phyloP scores from a whole-genome alignment of 208 protist species.

The Porcisia hertigi region DNA sequence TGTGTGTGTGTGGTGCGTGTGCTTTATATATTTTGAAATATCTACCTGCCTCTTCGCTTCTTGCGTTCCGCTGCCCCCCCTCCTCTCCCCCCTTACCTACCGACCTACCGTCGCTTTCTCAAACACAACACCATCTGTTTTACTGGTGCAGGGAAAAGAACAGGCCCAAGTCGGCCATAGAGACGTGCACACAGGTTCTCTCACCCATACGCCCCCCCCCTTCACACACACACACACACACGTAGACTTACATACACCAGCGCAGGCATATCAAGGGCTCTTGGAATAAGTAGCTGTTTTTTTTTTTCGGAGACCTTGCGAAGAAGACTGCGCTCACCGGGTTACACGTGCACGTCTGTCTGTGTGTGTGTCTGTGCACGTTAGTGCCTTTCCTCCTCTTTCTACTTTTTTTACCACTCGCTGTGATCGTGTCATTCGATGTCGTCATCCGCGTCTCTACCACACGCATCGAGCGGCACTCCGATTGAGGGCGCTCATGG shows the following conservation, averaged over 20 bases:
- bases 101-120: background rate
- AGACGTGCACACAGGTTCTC: background rate
- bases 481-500: background rate
- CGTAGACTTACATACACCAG: background rate
- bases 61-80: background rate
- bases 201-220: background rate
- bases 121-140: background rate
- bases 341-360: background rate
- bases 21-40: background rate
- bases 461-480: background rate
- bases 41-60: background rate
- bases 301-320: background rate
- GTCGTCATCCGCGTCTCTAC: constrained; percentile 15
- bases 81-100: too few species aligned
- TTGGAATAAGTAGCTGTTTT: background rate
- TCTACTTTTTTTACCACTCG: background rate
- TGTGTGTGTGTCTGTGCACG: background rate
- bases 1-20: background rate
- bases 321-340: background rate
- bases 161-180: background rate
- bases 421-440: background rate
- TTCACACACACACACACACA: constrained; percentile 2
- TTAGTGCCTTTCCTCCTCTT: background rate
- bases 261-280: background rate
- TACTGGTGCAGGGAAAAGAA: background rate